A percentile compares a stretch with the other conserved stretches of the same genome.
These are phyloP conservation scores for Syzygium syzygioides DNA, from an alignment of 441 rosid species.

Conservation along the genomic window DNA sequence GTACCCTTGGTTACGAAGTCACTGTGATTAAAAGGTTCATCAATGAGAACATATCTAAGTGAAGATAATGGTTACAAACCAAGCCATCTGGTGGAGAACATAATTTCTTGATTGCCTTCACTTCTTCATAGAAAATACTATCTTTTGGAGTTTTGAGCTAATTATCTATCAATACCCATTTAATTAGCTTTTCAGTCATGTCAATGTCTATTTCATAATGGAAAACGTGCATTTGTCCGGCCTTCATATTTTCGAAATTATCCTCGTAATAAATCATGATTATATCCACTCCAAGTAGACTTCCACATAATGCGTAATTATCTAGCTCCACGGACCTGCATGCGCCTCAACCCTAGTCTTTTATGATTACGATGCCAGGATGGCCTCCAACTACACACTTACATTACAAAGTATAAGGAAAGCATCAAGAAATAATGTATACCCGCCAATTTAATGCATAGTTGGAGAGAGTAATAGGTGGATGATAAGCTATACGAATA, in stretches of 20 bases:
- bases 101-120: background rate
- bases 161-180: background rate
- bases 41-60: background rate
- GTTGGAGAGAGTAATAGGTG: background rate
- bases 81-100: background rate
- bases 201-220: background rate
- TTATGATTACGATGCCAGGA: background rate
- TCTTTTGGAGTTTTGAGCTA: background rate
- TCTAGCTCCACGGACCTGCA: background rate
- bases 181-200: background rate
- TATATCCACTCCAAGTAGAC: background rate
- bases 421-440: background rate
- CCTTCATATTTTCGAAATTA: background rate
- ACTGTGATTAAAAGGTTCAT: background rate
- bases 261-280: background rate
- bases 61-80: background rate
- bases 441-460: background rate
- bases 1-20: no score
- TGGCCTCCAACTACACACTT: background rate
- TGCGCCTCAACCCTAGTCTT: background rate
- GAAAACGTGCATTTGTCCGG: background rate
- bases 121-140: background rate
- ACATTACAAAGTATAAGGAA: background rate
- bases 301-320: background rate
- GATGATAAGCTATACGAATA: background rate